Conservation (phyloP, 2,329 filamentous ascomycete genomes). For the Emmonsiellopsis sp. region DNA sequence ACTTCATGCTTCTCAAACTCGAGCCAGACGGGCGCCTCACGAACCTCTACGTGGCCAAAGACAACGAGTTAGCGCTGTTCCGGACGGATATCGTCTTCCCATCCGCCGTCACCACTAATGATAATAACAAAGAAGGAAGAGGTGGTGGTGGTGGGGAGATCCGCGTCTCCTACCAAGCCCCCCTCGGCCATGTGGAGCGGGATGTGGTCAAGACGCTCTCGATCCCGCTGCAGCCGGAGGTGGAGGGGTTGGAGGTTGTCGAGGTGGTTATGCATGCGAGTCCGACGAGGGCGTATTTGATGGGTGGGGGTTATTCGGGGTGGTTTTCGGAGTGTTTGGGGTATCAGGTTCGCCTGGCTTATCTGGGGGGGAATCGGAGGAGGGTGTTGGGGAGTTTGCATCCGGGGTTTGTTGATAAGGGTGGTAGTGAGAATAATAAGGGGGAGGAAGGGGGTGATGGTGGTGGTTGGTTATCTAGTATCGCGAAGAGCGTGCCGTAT, state of each 20-base stretch:
- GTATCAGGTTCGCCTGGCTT: conserved; percentile 51
- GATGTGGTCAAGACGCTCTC: conserved; percentile 33
- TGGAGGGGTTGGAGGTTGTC: conserved; percentile 36
- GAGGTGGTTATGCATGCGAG: conserved; percentile 53
- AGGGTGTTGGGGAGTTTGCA: conserved; percentile 53
- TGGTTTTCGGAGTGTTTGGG: conserved; percentile 64
- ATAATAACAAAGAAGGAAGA: neutral
- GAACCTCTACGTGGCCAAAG: conserved; percentile 51
- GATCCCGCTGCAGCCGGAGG: conserved; percentile 47
- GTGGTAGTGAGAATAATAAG: conserved; percentile 6
- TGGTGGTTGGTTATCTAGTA: conserved; percentile 12
- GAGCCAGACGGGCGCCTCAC: conserved; percentile 26
- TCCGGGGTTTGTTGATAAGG: conserved; percentile 29
- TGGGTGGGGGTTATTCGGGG: conserved; percentile 37
- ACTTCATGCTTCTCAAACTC: conserved; percentile 59
- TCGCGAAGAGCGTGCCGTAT: conserved; percentile 8
- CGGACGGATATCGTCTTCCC: conserved; percentile 42
- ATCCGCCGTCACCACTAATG: conserved; percentile 8
- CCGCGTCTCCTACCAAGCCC: conserved; percentile 30
- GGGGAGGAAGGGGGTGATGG: neutral
- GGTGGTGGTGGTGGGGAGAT: conserved; percentile 22
- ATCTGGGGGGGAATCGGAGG: conserved; percentile 53
- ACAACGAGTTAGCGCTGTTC: conserved; percentile 56
- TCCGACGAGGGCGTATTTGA: conserved; percentile 49
- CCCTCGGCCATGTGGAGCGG: conserved; percentile 12